Conservation (phyloP, 441 rosid species). For the Syzygium syzygioides region DNA sequence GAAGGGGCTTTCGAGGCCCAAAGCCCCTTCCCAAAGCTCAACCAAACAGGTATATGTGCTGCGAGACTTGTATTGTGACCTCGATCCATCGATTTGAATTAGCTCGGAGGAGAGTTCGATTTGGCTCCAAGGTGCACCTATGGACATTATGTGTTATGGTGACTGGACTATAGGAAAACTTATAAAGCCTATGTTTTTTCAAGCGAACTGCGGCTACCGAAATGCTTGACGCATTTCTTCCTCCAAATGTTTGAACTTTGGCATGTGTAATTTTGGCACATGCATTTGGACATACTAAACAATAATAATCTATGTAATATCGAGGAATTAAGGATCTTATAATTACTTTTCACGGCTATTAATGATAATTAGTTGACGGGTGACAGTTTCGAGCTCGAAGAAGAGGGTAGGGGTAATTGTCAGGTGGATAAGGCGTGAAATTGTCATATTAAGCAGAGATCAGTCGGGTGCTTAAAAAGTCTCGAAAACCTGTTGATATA, state of each 20-base stretch:
- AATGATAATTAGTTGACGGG: no score
- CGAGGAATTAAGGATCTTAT: no score
- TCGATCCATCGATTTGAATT: background rate
- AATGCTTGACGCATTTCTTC: fast-evolving
- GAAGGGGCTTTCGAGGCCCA: no score
- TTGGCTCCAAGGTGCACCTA: fast-evolving
- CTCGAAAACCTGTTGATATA: background rate
- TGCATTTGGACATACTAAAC: background rate
- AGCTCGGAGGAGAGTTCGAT: background rate
- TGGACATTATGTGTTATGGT: background rate
- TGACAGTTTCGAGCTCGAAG: no score
- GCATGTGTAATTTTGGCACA: no score
- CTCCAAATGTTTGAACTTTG: background rate
- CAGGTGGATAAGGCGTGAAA: background rate
- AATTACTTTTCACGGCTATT: no score
- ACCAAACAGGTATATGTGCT: no score
- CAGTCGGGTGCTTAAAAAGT: background rate
- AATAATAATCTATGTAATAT: background rate
- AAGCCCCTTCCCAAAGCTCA: no score
- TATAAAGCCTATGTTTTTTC: background rate
- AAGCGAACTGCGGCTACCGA: fast-evolving
- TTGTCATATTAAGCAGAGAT: background rate
- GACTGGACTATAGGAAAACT: fast-evolving
- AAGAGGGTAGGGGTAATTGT: background rate
- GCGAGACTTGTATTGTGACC: background rate